Percentiles rank a stretch among this genome's conserved stretches.
Conservation (phyloP, 176 grass and related monocot genomes). For the Oryza australiensis region DNA sequence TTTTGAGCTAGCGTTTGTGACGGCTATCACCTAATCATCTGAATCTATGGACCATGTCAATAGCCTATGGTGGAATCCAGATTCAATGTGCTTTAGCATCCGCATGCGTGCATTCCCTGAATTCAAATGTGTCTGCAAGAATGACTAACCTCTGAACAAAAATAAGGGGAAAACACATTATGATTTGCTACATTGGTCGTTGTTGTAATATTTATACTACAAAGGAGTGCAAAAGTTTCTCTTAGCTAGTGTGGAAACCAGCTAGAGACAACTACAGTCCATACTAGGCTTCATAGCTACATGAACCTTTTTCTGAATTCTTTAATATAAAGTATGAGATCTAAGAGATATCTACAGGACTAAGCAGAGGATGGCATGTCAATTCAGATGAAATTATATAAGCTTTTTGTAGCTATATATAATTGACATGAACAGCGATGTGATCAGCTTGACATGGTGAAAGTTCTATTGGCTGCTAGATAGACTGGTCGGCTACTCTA, state of each 20-base stretch:
- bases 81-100: not conserved
- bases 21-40: not conserved
- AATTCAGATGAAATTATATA: not conserved
- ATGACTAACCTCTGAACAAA: not conserved
- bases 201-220: not conserved
- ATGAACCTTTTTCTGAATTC: not conserved
- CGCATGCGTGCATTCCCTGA: not conserved
- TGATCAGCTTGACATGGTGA: slow-evolving; percentile 2
- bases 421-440: not conserved
- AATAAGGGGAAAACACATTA: not conserved
- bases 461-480: slow-evolving; percentile 4
- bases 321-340: not conserved
- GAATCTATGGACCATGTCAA: slow-evolving; percentile 3
- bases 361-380: not conserved
- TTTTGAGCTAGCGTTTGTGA: not conserved
- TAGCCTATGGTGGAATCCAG: not conserved
- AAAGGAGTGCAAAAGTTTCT: not conserved
- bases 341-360: not conserved
- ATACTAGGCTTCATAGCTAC: not conserved
- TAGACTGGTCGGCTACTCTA: not conserved
- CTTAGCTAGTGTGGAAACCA: not conserved
- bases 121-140: not conserved
- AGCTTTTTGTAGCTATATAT: not conserved
- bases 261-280: not conserved
- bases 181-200: not conserved